Evolutionary conservation across 2,329 filamentous ascomycete species (phyloP), one percentile per base, ranked within the genome.

Genomic region (Monosporascus sp.): DNA sequence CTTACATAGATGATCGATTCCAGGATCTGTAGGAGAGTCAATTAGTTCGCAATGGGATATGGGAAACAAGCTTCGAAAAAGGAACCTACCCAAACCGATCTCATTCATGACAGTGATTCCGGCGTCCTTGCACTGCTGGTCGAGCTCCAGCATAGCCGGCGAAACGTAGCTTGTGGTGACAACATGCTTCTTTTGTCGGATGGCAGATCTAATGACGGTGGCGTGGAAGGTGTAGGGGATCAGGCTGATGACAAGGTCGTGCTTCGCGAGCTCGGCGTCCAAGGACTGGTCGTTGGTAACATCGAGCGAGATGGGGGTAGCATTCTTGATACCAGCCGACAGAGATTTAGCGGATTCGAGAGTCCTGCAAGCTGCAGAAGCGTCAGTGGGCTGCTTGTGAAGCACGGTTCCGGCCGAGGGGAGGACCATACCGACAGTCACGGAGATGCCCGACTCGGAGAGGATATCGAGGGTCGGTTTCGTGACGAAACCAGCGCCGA

Each of bases 51-150:
- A 18, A 11, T 11, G 14, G 36, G 27, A 31, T 31, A 27, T n/a
- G n/a, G 46, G 15, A 49, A 25, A 20, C 22, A 27, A 37, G 17
- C 25, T 50, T 43, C 22, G 35, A 48, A 5, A 8, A 36, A 7
- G 20, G 31, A 43, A 59, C 51, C 48, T 38, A 59, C 37, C 11
- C 55, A 22, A 68, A 58, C 90, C 90, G 67, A 96, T 95, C 81
- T 97, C 93, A 75, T 97, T 97, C 88, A 97, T 91, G 70, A 97
- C 91, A n/a, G 90, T 96, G 70, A 97, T 97, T 57, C 91, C 92
- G 25, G 92, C 93, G 58, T 87, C 88, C 81, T 96, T 96, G 70
- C 82, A 85, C 64, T 87, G 77, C 65, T 84, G 77, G 65, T 96
- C 88, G 49, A 97, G 83, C 77, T 92, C 92, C 76, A 86, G 74